Evolutionary conservation across 2,329 filamentous ascomycete genomes (phyloP), one percentile per base, ranked within the genome.

Genomic region (Ophiostoma ips): DNA sequence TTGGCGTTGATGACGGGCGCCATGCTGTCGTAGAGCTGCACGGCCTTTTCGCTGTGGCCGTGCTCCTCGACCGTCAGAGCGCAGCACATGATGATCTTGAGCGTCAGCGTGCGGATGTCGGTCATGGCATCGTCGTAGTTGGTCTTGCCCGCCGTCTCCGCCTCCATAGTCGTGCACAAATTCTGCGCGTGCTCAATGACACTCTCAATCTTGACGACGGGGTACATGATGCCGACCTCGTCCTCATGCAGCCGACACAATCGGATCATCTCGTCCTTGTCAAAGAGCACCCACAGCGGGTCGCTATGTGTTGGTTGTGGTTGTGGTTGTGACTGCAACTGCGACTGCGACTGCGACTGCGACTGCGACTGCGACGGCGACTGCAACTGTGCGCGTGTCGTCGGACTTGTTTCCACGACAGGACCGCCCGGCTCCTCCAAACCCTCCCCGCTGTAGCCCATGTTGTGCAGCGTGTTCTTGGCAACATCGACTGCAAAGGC

Each of bases 221-320:
- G 90, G 62, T 94, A 95, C 87, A 95, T 94, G 59, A 90, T 77
- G 40, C 87, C 87, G 59, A 94, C 82, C 62, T 95, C 89, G 58
- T 95, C 88, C 57, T 94, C 85, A 60, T 92, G 90, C 0, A 94
- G 70, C 13, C 77, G 73, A 56, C 86, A 87, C 13, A 95, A 67
- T 1, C 87, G 78, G 18, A 90, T 64, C 59, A 92, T 86, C 60
- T 95, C 88, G 34, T 88, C 79, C 59, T 83, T 81, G 49, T 77
- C 76, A 46, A 94, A 76, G 8, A 44, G 41, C 10, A 80, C 73
- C 78, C 87, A 89, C 28, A 96, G 75, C 0, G 88, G 87, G 61
- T 95, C 90, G 72, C 54, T 68, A 48, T 59, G 54, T 11, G 49
- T 8, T 13, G 31, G 35, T n/a, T n/a, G n/a, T n/a, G n/a, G n/a